Evolutionary conservation across 2,329 filamentous ascomycete species (phyloP), one percentile per base, ranked within the genome.

Genomic region (Capronia coronata): DNA sequence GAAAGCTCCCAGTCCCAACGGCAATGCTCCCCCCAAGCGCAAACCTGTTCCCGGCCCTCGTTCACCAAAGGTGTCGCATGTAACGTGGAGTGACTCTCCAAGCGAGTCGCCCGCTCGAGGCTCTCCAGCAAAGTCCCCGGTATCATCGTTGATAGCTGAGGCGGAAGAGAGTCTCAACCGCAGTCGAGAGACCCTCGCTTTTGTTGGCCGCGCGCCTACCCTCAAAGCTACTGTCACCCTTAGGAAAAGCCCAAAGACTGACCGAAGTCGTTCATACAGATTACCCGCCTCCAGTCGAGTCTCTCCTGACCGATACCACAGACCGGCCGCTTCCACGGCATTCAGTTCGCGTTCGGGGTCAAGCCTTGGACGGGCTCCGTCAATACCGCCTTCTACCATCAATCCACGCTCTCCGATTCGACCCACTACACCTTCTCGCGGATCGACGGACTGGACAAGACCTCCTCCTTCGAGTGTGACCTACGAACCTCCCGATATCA

Each of bases 401-500:
- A 65, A 67, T 1, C 69, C 68, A 48, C 63, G 68, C 11, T 74
- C 72, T 13, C 72, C 71, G 1, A 65, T 65, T 14, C 64, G 75
- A 46, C 73, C 80, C 1, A 80, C 77, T 67, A 76, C 78, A 7
- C 77, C 79, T 10, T 74, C 75, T 21, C 67, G 70, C 57, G 50
- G 43, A 16, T 57, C 58, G 10, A 53, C 57, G 2, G 86, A 90
- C 53, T 87, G 86, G 67, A 68, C 77, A 22, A 78, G 86, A 44
- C 85, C 86, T 7, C 83, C 87, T 2, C 79, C 86, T 1, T 79
- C 82, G 1, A 82, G 75, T 57, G 72, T 84, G 19, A 76, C 82
- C 2, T 97, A 93, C 67, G 93, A 97, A 67, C 87, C 89, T 0
- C 77, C 83, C 18, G 90, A 96, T 60, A 70, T 97, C 51, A 91